phyloP scores from a whole-genome alignment of 2,329 filamentous ascomycete genomes.

The Rhinocladiella mackenziei region DNA sequence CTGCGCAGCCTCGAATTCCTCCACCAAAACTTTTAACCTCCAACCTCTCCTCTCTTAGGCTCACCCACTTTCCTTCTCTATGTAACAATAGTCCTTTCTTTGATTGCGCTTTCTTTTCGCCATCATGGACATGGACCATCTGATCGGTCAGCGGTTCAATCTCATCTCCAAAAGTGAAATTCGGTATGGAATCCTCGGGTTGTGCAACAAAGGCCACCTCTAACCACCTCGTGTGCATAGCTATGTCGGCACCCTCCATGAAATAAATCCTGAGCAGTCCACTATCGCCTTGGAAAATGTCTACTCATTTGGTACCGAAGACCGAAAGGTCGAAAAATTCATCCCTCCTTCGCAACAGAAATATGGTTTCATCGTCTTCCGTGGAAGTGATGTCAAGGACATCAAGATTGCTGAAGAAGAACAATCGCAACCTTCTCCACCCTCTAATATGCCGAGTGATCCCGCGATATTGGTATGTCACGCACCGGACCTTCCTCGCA shows the following conservation, averaged over 20 bases:
- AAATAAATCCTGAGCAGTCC: slow-evolving; percentile 96
- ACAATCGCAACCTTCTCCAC: slow-evolving; percentile 60
- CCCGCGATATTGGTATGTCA: slow-evolving; percentile 94
- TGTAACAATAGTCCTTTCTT: slow-evolving; percentile 28
- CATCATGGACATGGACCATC: slow-evolving; percentile 49
- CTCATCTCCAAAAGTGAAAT: slow-evolving; percentile 97
- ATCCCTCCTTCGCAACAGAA: slow-evolving; percentile 78
- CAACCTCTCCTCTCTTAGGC: slow-evolving; percentile 15
- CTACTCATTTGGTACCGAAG: slow-evolving; percentile 88
- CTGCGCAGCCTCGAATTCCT: slow-evolving; percentile 34
- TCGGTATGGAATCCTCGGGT: slow-evolving; percentile 55
- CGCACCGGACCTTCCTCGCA: slow-evolving; percentile 8
- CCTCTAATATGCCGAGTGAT: slow-evolving; percentile 72
- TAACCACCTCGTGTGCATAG: slow-evolving; percentile 50
- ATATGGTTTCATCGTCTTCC: slow-evolving; percentile 98
- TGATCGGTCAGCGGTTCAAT: slow-evolving; percentile 74
- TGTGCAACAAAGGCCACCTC: slow-evolving; percentile 22
- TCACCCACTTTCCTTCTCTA: slow-evolving; percentile 12
- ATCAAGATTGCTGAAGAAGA: slow-evolving; percentile 84
- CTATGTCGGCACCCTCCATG: slow-evolving; percentile 91
- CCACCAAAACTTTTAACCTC: slow-evolving; percentile 9
- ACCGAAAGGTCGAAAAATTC: slow-evolving; percentile 76
- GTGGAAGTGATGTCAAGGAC: slow-evolving; percentile 97
- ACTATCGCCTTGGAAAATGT: slow-evolving; percentile 98
- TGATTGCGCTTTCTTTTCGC: slow-evolving; percentile 30